Conservation (phyloP, 306 rosid species). For the Castanopsis chinensis region DNA sequence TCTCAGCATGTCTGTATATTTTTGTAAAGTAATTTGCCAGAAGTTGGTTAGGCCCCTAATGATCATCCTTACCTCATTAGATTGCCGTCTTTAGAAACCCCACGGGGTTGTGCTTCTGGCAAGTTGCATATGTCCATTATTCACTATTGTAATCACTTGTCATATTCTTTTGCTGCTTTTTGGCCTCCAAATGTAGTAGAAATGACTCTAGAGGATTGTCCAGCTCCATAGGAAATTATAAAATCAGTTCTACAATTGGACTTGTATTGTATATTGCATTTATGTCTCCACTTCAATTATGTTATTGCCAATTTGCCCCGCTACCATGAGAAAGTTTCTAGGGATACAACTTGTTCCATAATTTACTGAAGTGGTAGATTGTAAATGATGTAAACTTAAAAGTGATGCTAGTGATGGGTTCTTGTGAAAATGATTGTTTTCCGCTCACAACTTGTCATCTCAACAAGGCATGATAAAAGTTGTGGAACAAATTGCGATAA, state of each 20-base stretch:
- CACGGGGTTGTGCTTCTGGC: constrained; percentile 34
- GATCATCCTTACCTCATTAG: constrained; percentile 25
- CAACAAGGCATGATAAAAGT: too few relatives aligned
- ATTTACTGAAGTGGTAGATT: too few relatives aligned
- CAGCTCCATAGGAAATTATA: constrained; percentile 18
- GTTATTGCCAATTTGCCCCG: neutral
- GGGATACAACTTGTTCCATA: too few relatives aligned
- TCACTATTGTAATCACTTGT: constrained; percentile 25
- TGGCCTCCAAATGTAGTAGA: constrained; percentile 22
- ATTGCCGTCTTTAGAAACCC: constrained; percentile 31
- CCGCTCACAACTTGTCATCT: too few relatives aligned
- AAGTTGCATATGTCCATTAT: constrained; percentile 26
- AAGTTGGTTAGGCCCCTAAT: constrained; percentile 23
- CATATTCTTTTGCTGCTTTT: constrained; percentile 15
- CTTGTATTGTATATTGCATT: neutral
- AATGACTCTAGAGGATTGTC: constrained; percentile 22
- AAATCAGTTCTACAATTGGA: constrained; percentile 8
- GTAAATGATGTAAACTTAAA: too few relatives aligned
- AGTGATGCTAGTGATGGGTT: too few relatives aligned
- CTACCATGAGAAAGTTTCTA: too few relatives aligned
- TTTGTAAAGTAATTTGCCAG: constrained; percentile 52
- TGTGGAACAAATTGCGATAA: too few relatives aligned
- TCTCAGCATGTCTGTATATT: constrained; percentile 53
- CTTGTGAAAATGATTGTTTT: too few relatives aligned
- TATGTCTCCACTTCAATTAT: neutral